Evolutionary conservation across 208 protist genomes (phyloP).

Genomic region (Crithidia bombi): DNA sequence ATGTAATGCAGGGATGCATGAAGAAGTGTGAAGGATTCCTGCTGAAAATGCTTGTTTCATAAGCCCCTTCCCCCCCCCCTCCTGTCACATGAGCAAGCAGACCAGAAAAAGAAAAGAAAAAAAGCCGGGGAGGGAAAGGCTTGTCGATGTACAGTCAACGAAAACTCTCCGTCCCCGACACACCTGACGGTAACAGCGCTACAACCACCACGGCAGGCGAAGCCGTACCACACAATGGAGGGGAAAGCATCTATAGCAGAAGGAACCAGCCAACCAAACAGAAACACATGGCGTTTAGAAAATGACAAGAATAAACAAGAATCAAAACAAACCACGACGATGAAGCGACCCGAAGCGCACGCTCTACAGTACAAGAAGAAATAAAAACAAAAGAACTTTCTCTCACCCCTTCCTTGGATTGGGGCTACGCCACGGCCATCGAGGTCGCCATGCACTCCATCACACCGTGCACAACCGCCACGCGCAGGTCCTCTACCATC

Average conservation of each 20-base stretch:
- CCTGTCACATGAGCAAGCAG: too few species aligned
- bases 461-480: constrained; percentile 19
- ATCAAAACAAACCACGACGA: neutral
- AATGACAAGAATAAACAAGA: neutral
- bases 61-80: too few species aligned
- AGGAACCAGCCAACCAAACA: neutral
- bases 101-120: too few species aligned
- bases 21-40: too few species aligned
- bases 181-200: too few species aligned
- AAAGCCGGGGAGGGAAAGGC: too few species aligned
- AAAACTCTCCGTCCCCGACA: too few species aligned
- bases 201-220: too few species aligned
- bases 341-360: neutral
- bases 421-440: neutral
- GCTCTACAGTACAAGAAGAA: neutral
- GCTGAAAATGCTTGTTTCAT: too few species aligned
- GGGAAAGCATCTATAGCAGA: neutral
- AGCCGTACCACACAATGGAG: neutral
- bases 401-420: too few species aligned
- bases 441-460: constrained; percentile 36
- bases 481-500: constrained; percentile 32
- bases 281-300: neutral
- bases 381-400: constrained; percentile 20
- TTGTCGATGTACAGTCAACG: too few species aligned
- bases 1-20: too few species aligned